Conservation (phyloP, 2,329 filamentous ascomycete genomes). For the Penicillium sp. region DNA sequence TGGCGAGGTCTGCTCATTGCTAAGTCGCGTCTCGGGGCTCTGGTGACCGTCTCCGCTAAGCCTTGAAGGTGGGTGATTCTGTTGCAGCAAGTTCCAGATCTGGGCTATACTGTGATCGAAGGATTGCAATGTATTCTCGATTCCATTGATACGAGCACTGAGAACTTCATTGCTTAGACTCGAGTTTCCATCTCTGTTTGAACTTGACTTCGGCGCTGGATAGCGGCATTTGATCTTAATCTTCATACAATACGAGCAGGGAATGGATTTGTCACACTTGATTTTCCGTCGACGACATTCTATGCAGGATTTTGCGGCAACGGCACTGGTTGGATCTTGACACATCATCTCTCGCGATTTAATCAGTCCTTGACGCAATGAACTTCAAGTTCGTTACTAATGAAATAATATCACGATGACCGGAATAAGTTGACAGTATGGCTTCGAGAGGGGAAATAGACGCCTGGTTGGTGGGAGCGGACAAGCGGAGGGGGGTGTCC, state of each 20-base stretch:
- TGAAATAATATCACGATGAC: neutral
- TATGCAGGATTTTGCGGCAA: slow-evolving; percentile 17
- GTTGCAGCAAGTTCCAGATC: neutral
- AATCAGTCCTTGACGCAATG: neutral
- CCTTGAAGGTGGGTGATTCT: neutral
- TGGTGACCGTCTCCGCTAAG: neutral
- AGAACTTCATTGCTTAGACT: neutral
- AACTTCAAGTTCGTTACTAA: neutral
- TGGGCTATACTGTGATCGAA: neutral
- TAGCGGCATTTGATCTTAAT: slow-evolving; percentile 29
- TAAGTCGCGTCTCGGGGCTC: neutral
- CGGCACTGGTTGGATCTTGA: neutral
- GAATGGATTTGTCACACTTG: slow-evolving; percentile 28
- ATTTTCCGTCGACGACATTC: slow-evolving; percentile 35
- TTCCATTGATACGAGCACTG: neutral
- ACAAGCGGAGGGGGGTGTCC: neutral
- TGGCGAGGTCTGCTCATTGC: neutral
- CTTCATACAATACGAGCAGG: slow-evolving; percentile 39
- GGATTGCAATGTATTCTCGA: neutral
- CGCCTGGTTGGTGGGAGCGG: neutral
- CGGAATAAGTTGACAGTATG: neutral
- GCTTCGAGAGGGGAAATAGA: no score
- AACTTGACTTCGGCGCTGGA: neutral
- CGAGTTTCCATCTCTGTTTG: neutral
- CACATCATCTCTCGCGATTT: neutral